Evolutionary conservation across 2,329 filamentous ascomycete species (phyloP).

Genomic region (Coniella lustricola): DNA sequence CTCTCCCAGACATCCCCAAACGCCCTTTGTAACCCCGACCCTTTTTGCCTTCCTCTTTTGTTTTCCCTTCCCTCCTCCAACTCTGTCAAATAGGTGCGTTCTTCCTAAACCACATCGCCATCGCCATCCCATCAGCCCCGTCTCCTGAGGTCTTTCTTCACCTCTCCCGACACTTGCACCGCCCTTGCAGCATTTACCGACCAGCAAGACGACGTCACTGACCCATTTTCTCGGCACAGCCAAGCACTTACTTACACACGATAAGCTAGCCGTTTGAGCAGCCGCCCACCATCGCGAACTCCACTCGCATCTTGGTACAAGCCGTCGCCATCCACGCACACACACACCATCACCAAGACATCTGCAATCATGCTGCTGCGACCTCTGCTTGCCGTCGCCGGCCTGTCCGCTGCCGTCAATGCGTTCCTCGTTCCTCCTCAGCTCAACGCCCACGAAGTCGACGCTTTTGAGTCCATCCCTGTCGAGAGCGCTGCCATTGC

Average conservation of each 20-base stretch:
- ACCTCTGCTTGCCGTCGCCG: constrained; percentile 37
- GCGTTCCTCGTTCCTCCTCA: constrained; percentile 51
- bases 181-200: background rate
- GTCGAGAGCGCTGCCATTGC: constrained; percentile 27
- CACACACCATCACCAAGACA: background rate
- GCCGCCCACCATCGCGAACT: background rate
- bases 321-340: background rate
- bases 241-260: background rate
- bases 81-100: too few species aligned
- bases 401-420: constrained; percentile 27
- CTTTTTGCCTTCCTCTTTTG: background rate
- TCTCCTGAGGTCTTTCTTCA: too few species aligned
- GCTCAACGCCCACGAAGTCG: constrained; percentile 34
- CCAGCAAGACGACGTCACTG: background rate
- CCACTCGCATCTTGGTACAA: background rate
- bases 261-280: background rate
- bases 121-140: too few species aligned
- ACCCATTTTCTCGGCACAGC: background rate
- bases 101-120: too few species aligned
- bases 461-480: constrained; percentile 34
- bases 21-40: background rate
- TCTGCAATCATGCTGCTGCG: constrained; percentile 29
- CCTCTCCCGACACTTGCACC: too few species aligned
- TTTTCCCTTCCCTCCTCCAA: too few species aligned
- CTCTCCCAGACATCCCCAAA: background rate